A percentile compares a stretch with the other conserved stretches of the same genome.
These are phyloP conservation scores for Pisolithus orientalis DNA, from an alignment of 768 basidiomycete species.

Conservation along the genomic window DNA sequence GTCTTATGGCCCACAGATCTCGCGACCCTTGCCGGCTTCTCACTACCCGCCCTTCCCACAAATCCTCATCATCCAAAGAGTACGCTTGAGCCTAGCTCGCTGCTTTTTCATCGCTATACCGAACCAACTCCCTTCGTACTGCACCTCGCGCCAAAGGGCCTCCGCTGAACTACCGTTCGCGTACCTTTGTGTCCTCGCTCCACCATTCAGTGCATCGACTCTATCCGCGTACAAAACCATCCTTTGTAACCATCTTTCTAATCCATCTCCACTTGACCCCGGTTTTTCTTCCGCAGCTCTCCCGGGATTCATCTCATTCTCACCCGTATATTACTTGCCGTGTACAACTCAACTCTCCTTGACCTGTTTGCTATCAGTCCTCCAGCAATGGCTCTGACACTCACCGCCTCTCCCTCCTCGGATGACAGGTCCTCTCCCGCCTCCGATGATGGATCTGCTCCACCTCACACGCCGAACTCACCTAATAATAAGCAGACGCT, in stretches of 20 bases:
- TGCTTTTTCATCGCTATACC: constrained; percentile 25
- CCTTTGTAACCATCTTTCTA: constrained; percentile 9
- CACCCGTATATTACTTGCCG: background rate
- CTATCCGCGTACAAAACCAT: constrained; percentile 19
- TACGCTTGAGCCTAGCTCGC: constrained; percentile 75
- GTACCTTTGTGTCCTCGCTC: constrained; percentile 28
- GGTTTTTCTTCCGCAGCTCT: background rate
- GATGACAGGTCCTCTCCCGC: constrained; percentile 34
- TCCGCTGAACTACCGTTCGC: constrained; percentile 42
- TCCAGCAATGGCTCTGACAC: constrained; percentile 31
- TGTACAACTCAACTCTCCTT: constrained; percentile 1
- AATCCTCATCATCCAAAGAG: constrained; percentile 34
- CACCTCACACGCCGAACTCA: constrained; percentile 45
- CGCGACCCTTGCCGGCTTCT: constrained; percentile 93
- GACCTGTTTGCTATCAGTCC: constrained; percentile 2
- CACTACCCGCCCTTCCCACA: constrained; percentile 38
- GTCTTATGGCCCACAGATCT: constrained; percentile 45
- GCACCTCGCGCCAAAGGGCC: constrained; percentile 19
- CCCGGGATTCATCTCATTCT: background rate
- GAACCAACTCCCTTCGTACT: constrained; percentile 6
- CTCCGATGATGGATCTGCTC: constrained; percentile 35
- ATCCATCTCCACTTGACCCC: constrained; percentile 4
- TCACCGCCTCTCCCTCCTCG: constrained; percentile 34
- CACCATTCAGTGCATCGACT: background rate
- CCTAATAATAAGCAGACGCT: constrained; percentile 30